Percentiles rank a stretch among this genome's conserved stretches.
phyloP scores from a whole-genome alignment of 495 filamentous ascomycete genomes.

The Talaromyces adpressus region DNA sequence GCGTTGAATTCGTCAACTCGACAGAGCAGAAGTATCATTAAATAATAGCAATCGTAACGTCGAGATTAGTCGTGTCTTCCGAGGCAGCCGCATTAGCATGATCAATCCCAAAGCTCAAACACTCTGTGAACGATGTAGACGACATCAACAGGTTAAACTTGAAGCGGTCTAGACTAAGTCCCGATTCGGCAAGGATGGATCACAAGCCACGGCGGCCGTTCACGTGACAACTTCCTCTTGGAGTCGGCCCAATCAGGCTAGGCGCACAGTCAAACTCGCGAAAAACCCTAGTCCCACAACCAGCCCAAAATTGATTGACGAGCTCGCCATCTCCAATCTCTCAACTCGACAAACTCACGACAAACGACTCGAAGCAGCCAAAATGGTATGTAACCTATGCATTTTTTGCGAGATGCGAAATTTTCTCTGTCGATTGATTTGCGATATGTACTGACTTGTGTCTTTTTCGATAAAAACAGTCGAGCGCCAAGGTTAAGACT shows the following conservation, averaged over 20 bases:
- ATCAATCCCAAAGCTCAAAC: neutral
- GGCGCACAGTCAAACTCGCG: conserved; percentile 18
- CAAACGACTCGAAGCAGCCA: conserved; percentile 38
- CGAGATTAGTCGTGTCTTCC: neutral
- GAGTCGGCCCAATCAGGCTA: conserved; percentile 11
- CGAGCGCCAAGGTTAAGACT: conserved; percentile 88
- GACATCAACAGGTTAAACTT: neutral
- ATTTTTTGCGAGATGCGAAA: neutral
- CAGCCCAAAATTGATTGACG: conserved; percentile 33
- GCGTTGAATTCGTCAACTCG: conserved; percentile 7
- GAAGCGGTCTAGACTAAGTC: neutral
- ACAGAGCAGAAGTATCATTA: neutral
- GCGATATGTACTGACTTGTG: neutral
- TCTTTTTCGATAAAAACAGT: conserved; percentile 39
- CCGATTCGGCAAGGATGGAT: neutral
- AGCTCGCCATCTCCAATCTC: conserved; percentile 42
- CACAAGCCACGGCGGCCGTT: neutral
- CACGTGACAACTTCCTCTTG: neutral
- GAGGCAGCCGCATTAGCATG: conserved; percentile 3
- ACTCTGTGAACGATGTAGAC: neutral
- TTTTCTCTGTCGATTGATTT: neutral
- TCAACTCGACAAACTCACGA: conserved; percentile 41
- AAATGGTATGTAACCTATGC: conserved; percentile 35
- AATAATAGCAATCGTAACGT: neutral
- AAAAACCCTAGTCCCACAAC: conserved; percentile 48